Evolutionary conservation across 2,329 filamentous ascomycete species (phyloP), one percentile per base, ranked within the genome.

Genomic region (Colletotrichum sp.): DNA sequence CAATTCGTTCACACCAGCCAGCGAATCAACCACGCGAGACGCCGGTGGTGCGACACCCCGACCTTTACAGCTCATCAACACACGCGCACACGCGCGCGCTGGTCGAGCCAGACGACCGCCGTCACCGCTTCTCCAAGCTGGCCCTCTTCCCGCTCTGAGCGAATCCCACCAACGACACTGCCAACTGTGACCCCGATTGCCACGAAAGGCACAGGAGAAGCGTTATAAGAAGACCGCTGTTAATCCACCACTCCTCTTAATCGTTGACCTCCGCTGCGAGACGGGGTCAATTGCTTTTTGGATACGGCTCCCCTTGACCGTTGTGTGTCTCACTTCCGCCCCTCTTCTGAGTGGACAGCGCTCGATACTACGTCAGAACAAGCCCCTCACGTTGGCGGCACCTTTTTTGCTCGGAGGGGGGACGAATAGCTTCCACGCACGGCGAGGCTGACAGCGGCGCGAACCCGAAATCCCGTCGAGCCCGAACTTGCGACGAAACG

Each of bases 281-380:
- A 34, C 24, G 18, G 18, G n/a, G 24, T 30, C 70, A 62, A 69
- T 36, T 65, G 34, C 16, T 32, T 65, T 52, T 69, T 55, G 44
- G 36, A 39, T 30, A 74, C 36, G 57, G 30, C 18, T 59, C 26
- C 52, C 26, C 36, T 36, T 21, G 55, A n/a, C 30, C 18, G 52
- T 28, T 44, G 18, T 59, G 57, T 69, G 70, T 74, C 74, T 74
- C 74, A 69, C 34, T 28, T 9, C 57, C 44, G 39, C 59, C 69
- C 59, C 28, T 66, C 71, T 21, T 49, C 57, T 65, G 16, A 76
- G 59, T 69, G 59, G 74, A 59, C 59, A 36, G 28, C 21, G 68
- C 57, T 69, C 63, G 64, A 69, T 30, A 65, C 70, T 69, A 74
- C 74, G 70, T 76, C 74, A 69, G 74, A 76, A 49, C 34, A 65